Base-by-base conservation (phyloP, 306 rosid genomes). In the Oemleria cerasiformis region DNA sequence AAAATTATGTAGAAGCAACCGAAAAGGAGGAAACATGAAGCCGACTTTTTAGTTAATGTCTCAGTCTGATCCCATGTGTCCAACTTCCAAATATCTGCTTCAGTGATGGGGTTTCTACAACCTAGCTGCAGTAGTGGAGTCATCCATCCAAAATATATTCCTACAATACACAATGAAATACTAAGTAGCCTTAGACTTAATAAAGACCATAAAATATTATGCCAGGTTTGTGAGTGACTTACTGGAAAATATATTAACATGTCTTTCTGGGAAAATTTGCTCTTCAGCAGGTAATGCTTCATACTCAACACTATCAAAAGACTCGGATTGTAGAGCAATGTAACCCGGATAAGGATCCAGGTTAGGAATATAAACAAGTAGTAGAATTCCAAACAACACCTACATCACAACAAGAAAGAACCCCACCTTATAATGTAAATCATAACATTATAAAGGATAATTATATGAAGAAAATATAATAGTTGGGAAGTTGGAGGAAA, bases 81-180 rank as follows among this genome's bases (percentile, higher is more conserved):
- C 71, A 92, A 83, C 84, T 84, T 92, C 98, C 96, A 92, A 65
- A 92, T 85, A 85, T 90, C 96, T 79, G 77, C 81, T 75, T 90
- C 96, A 34, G 86, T 77, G 61, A 92, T 78, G 16, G 92, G 91
- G 53, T 86, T 90, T 79, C 82, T 85, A 56, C 88, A 88, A 43
- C 98, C 96, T 77, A 76, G 87, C 74, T 84, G 74, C 96, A 92
- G 77, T 21, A 92, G 91, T 60, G 96, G 96, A 72, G 90, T 92
- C 78, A 88, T 80, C 98, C 96, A 92, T 78, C 95, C 87, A 69
- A 86, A 92, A 75, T 41, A 78, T 82, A 92, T 70, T 79, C 86
- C 98, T 92, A 66, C 57, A 69, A 15, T 43, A n/a, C 40, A 68
- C 43, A 41, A 68, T 61, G 74, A 68, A n/a, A 45, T 75, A 68